Conservation (phyloP, 2,329 filamentous ascomycete species). For the Shiraia sp. region DNA sequence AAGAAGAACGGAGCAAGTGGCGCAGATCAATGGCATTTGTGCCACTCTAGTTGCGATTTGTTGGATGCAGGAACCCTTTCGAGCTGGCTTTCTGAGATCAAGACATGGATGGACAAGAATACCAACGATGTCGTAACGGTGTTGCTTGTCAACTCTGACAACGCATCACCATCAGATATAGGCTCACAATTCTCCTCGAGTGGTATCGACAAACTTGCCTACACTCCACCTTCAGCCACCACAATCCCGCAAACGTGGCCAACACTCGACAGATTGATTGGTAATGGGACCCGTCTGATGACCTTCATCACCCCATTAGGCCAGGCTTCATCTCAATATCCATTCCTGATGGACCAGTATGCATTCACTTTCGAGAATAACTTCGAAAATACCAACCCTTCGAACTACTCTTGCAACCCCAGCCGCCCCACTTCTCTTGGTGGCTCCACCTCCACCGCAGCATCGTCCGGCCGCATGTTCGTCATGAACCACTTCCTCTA, state of each 20-base stretch:
- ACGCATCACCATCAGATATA: constrained; percentile 59
- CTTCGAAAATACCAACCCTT: constrained; percentile 65
- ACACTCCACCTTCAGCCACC: constrained; percentile 42
- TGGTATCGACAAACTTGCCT: constrained; percentile 66
- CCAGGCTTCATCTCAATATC: constrained; percentile 42
- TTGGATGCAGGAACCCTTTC: constrained; percentile 70
- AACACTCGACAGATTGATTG: constrained; percentile 71
- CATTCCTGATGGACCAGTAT: constrained; percentile 68
- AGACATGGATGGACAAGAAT: constrained; percentile 70
- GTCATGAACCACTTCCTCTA: constrained; percentile 84
- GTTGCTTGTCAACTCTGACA: constrained; percentile 71
- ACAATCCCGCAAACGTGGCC: constrained; percentile 66
- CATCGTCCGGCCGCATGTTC: constrained; percentile 65
- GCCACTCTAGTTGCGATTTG: constrained; percentile 69
- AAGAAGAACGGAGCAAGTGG: constrained; percentile 50
- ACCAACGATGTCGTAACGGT: constrained; percentile 76
- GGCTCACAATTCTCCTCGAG: constrained; percentile 51
- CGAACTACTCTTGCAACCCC: constrained; percentile 73
- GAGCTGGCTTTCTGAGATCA: constrained; percentile 67
- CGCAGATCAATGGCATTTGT: constrained; percentile 61
- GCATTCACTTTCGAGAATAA: constrained; percentile 72
- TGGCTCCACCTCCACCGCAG: constrained; percentile 51
- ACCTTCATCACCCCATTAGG: constrained; percentile 65
- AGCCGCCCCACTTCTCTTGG: constrained; percentile 63
- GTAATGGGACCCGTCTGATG: constrained; percentile 65